Conservation (phyloP, 176 grass and related monocot species). For the Ensete glaucum region DNA sequence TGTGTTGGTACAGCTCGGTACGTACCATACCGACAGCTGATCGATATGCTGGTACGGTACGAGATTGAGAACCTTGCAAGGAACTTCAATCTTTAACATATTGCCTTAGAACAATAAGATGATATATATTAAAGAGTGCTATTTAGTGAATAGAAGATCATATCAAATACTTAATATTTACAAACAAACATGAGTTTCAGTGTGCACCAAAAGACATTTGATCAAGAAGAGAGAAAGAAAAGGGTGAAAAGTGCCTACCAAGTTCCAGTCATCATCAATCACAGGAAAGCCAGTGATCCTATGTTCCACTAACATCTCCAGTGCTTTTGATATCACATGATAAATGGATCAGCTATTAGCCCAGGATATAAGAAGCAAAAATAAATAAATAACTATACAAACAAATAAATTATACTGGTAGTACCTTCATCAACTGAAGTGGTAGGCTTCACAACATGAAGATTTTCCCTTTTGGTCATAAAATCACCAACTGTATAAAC, state of each 20-base stretch:
- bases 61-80: not conserved
- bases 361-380: not conserved
- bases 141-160: not conserved
- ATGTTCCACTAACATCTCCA: slow-evolving; percentile 62
- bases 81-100: not conserved
- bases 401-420: not conserved
- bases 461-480: slow-evolving; percentile 64
- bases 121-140: not conserved
- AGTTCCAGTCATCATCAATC: slow-evolving; percentile 67
- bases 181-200: not conserved
- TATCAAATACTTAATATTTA: not conserved
- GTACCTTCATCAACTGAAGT: slow-evolving; percentile 68
- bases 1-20: too few species aligned
- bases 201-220: not conserved
- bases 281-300: slow-evolving; percentile 87
- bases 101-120: not conserved
- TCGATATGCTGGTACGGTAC: too few species aligned
- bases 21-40: too few species aligned
- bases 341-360: slow-evolving; percentile 9
- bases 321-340: slow-evolving; percentile 28
- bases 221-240: slow-evolving; percentile 3
- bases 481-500: slow-evolving; percentile 75
- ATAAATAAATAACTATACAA: not conserved
- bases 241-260: slow-evolving; percentile 39
- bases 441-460: slow-evolving; percentile 46